Evolutionary conservation across 805 yeast species (phyloP), one percentile per base, ranked within the genome.

Genomic region (Sungouiozyma ichnusensis): DNA sequence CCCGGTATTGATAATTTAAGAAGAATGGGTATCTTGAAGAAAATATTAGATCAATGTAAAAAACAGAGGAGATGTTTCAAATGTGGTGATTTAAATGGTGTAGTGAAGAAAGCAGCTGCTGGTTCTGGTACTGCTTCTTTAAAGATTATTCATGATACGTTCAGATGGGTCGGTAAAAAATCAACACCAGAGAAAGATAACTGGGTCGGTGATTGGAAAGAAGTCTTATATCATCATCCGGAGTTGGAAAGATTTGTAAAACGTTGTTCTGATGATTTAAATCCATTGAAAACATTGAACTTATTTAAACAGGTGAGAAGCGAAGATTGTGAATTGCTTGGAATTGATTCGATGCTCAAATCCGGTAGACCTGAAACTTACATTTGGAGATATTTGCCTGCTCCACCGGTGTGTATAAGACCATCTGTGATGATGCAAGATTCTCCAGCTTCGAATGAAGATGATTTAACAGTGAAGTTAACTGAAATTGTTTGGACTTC

Each of bases 401-500:
- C 97, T 0, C 98, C 99, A 1, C 99, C 99, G 0, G 97, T 94
- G 16, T 92, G 98, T 71, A 92, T 92, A 43, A 77, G 99, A 51
- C 99, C 99, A 3, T 88, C 97, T 3, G 97, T 92, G 24, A 71
- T 79, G 68, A 86, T 85, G 88, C 87, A 85, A 59, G 94, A 84
- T 50, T 74, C 81, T 4, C 77, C 83, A 19, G 92, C 94, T 27
- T 81, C 94, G 16, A 92, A 92, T 64, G 99, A 92, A 67, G 99
- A 92, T 65, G 99, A 94, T 65, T 69, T 92, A 49, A 92, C 99
- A 0, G 96, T 88, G 27, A 92, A 92, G 59, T 69, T 92, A 44
- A 86, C 97, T 0, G 99, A 92, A 65, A 85, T 92, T 48, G 97
- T 88, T 20, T 90, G 95, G 94, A 86, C 95, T 1, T 81, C 92